Conservation (phyloP, 1,284 basidiomycete species). For the Ustilago loliicola region DNA sequence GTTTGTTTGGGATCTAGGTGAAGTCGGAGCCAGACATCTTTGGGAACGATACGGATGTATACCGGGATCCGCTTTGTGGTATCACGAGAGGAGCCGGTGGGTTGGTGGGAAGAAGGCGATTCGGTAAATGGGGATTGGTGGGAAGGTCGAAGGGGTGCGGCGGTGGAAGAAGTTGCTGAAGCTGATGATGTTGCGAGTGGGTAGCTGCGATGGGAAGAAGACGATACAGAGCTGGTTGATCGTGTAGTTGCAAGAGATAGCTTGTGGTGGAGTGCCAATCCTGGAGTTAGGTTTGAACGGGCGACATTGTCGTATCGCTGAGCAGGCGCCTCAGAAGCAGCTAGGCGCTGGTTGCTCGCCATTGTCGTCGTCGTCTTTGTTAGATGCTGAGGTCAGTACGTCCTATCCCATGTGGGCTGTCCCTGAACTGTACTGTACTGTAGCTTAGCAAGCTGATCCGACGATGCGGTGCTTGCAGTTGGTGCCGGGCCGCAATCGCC, state of each 20-base stretch:
- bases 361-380: not conserved
- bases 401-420: not conserved
- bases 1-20: constrained; percentile 49
- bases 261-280: constrained; percentile 26
- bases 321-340: no score
- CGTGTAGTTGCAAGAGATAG: constrained; percentile 25
- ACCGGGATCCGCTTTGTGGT: constrained; percentile 32
- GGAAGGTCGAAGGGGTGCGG: not conserved
- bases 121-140: not conserved
- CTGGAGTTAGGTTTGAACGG: not conserved
- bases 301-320: no score
- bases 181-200: constrained; percentile 2
- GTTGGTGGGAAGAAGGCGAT: not conserved
- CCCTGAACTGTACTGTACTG: no score
- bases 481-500: not conserved
- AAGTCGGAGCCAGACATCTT: constrained; percentile 58
- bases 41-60: constrained; percentile 61
- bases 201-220: constrained; percentile 23
- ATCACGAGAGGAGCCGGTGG: not conserved
- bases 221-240: constrained; percentile 27
- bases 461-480: not conserved
- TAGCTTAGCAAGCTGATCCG: no score
- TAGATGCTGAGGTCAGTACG: not conserved
- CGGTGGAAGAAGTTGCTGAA: constrained; percentile 6
- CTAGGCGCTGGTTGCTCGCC: not conserved